Conservation (phyloP, 2,329 filamentous ascomycete species). For the Monosporascus sp. region DNA sequence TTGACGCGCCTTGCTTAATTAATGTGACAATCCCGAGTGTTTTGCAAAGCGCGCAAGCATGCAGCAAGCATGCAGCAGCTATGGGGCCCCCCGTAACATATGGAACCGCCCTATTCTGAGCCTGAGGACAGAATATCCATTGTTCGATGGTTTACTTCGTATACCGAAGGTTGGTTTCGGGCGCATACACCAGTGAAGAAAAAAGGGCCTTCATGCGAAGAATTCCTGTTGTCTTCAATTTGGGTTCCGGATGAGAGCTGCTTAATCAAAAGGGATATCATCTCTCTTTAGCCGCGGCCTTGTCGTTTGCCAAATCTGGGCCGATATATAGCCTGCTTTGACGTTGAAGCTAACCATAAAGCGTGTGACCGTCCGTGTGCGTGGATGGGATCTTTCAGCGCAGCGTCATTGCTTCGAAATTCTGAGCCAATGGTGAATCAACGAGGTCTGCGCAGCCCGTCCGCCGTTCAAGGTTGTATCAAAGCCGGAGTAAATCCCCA, state of each 20-base stretch:
- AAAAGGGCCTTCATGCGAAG: slow-evolving; percentile 1
- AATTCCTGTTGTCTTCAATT: neutral
- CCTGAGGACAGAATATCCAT: too few species aligned
- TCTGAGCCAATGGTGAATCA: neutral
- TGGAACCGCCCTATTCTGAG: too few species aligned
- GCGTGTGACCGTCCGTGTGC: neutral
- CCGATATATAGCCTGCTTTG: neutral
- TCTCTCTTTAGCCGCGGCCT: neutral
- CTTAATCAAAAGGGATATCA: neutral
- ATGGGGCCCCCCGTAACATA: too few species aligned
- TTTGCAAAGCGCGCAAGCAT: too few species aligned
- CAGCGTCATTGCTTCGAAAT: neutral
- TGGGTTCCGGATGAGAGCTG: neutral
- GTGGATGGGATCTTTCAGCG: neutral
- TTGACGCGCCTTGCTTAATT: too few species aligned
- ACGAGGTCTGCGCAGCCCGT: too few species aligned
- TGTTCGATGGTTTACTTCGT: too few species aligned
- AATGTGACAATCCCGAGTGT: too few species aligned
- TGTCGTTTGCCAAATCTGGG: neutral
- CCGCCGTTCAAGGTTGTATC: neutral
- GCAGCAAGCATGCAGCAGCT: too few species aligned
- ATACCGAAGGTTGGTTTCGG: too few species aligned
- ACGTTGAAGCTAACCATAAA: neutral
- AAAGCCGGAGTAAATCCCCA: neutral
- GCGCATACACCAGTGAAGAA: slow-evolving; percentile 9